A percentile compares a stretch with the other conserved stretches of the same genome.
Evolutionary conservation across 345 rosid species (phyloP).

Genomic region (Rhodomyrtus tomentosa): DNA sequence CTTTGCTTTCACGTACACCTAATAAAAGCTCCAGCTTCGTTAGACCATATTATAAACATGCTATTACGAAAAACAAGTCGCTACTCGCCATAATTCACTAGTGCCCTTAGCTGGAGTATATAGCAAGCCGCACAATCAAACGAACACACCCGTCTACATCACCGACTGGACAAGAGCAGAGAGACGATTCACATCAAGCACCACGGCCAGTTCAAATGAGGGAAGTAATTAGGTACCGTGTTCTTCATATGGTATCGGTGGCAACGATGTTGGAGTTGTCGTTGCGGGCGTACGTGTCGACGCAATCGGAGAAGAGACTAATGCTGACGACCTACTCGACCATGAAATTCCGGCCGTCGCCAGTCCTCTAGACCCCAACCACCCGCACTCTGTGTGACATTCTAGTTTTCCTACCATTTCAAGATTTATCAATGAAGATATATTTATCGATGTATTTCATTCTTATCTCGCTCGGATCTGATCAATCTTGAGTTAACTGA

Average conservation of each 20-base stretch:
- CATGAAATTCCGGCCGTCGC: slow-evolving; percentile 38
- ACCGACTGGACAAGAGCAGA: background rate
- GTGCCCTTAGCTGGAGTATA: background rate
- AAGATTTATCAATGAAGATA: too few species aligned
- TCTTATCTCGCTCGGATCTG: too few species aligned
- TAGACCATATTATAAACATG: background rate
- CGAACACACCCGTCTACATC: background rate
- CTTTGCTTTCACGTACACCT: slow-evolving; percentile 92
- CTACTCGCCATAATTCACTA: background rate
- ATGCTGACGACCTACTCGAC: slow-evolving; percentile 81
- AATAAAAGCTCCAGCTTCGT: background rate
- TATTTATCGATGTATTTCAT: too few species aligned
- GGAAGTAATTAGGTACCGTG: slow-evolving; percentile 26
- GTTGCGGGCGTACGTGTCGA: slow-evolving; percentile 43
- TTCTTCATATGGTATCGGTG: slow-evolving; percentile 95
- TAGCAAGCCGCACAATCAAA: background rate
- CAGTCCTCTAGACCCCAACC: slow-evolving; percentile 66
- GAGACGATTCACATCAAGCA: background rate
- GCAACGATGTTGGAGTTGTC: slow-evolving; percentile 89
- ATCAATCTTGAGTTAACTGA: too few species aligned
- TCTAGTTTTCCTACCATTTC: too few species aligned
- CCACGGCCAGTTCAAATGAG: background rate
- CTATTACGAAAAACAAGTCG: background rate
- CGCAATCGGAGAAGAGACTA: slow-evolving; percentile 68
- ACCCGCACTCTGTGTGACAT: slow-evolving; percentile 76